A percentile compares a stretch with the other conserved stretches of the same genome.
These are phyloP conservation scores for Cunninghamia lanceolata DNA, from an alignment of 75 land plant species.

Conservation along the genomic window DNA sequence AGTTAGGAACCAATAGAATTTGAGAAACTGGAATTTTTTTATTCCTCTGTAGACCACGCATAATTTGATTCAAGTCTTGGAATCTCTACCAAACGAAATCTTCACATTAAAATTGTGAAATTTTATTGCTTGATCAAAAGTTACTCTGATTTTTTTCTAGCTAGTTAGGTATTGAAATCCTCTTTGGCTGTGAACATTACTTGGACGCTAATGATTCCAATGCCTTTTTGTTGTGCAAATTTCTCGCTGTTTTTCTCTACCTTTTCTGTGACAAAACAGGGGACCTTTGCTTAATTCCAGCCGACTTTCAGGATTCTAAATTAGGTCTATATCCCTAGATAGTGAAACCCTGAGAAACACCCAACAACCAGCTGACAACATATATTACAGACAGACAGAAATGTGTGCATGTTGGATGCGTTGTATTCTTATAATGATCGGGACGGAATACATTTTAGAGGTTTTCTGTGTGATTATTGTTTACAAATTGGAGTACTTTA, in stretches of 20 bases:
- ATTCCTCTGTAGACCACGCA: background rate
- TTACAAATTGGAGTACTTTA: background rate
- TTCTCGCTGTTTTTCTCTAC: background rate
- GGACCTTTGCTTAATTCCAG: background rate
- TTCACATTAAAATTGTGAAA: background rate
- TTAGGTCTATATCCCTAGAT: no score
- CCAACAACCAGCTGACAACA: background rate
- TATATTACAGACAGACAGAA: background rate
- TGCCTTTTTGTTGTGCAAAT: background rate
- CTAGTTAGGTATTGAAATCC: background rate
- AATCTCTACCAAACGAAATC: background rate
- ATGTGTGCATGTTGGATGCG: no score
- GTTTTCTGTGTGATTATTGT: background rate
- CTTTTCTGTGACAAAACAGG: background rate
- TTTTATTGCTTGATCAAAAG: background rate
- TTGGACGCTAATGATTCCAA: background rate
- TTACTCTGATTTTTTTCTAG: background rate
- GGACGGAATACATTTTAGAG: no score
- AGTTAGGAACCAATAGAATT: background rate
- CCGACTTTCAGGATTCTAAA: background rate
- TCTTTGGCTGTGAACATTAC: background rate
- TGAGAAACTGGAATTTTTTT: no score
- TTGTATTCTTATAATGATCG: no score
- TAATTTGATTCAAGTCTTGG: background rate
- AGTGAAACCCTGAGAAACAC: background rate